phyloP scores from a whole-genome alignment of 257 asterid species.

The Ajuga chamaepitys region DNA sequence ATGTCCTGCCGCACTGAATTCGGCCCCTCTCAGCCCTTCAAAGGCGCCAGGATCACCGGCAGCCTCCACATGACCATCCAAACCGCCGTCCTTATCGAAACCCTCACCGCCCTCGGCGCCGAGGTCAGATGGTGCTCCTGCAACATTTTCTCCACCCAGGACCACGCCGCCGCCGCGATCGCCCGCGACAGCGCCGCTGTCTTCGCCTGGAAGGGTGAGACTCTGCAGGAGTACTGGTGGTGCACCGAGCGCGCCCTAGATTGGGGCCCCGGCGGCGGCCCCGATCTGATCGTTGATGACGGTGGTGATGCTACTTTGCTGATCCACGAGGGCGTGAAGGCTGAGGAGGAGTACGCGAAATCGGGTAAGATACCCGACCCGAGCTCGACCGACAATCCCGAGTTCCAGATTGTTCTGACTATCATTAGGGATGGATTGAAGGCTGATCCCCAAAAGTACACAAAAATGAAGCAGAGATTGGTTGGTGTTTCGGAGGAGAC shows the following conservation, averaged over 20 bases:
- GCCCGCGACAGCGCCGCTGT: constrained; percentile 91
- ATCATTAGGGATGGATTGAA: constrained; percentile 66
- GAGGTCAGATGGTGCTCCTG: constrained; percentile 94
- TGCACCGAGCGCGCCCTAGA: constrained; percentile 86
- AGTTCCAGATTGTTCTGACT: constrained; percentile 70
- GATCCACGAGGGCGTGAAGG: constrained; percentile 89
- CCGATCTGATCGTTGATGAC: constrained; percentile 79
- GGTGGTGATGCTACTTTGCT: constrained; percentile 80
- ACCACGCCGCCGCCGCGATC: constrained; percentile 81
- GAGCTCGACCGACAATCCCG: constrained; percentile 61
- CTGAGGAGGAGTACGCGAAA: constrained; percentile 66
- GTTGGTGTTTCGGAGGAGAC: constrained; percentile 95
- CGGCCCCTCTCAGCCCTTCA: constrained; percentile 71
- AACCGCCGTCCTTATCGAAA: constrained; percentile 74
- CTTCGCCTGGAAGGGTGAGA: constrained; percentile 90
- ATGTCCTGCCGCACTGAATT: constrained; percentile 68
- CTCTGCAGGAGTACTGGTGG: constrained; percentile 95
- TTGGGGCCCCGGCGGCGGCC: constrained; percentile 87
- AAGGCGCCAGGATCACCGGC: constrained; percentile 74
- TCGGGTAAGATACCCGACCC: constrained; percentile 66
- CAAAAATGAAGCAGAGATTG: constrained; percentile 74
- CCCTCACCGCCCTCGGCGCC: constrained; percentile 76
- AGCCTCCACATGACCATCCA: constrained; percentile 85
- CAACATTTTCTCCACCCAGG: constrained; percentile 86
- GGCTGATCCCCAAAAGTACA: constrained; percentile 52